Conservation (phyloP, 1,284 basidiomycete genomes). For the Cystobasidium pallidum region DNA sequence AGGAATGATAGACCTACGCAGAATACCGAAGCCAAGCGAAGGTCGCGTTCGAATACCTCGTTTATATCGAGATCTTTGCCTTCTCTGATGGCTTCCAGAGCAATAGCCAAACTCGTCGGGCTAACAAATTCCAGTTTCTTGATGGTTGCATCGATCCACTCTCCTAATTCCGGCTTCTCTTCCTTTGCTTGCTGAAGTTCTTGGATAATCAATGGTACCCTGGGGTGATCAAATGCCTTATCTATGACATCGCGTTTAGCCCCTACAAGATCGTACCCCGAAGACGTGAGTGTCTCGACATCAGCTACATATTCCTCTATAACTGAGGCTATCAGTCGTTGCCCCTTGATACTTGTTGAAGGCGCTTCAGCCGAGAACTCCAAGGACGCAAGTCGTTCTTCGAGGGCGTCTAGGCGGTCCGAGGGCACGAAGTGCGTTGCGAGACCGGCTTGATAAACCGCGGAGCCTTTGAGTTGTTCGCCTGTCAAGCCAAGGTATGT, state of each 20-base stretch:
- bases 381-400: conserved; percentile 57
- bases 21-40: conserved; percentile 37
- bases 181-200: conserved; percentile 58
- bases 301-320: conserved; percentile 62
- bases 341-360: conserved; percentile 12
- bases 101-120: conserved; percentile 86
- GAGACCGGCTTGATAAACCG: conserved; percentile 55
- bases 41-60: conserved; percentile 75
- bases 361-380: conserved; percentile 44
- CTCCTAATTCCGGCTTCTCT: conserved; percentile 57
- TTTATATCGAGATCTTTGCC: conserved; percentile 68
- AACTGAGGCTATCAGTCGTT: conserved; percentile 59
- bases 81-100: conserved; percentile 73
- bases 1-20: conserved; percentile 23
- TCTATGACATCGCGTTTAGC: conserved; percentile 74
- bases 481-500: conserved; percentile 92
- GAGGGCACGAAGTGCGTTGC: conserved; percentile 81
- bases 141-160: conserved; percentile 77
- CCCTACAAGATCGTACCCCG: conserved; percentile 62
- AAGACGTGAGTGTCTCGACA: conserved; percentile 60
- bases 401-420: conserved; percentile 69
- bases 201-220: conserved; percentile 70
- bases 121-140: conserved; percentile 70
- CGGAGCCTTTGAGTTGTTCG: conserved; percentile 19
- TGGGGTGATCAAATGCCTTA: conserved; percentile 69